Conservation (phyloP, 768 basidiomycete species). For the Lentinula lateritia region DNA sequence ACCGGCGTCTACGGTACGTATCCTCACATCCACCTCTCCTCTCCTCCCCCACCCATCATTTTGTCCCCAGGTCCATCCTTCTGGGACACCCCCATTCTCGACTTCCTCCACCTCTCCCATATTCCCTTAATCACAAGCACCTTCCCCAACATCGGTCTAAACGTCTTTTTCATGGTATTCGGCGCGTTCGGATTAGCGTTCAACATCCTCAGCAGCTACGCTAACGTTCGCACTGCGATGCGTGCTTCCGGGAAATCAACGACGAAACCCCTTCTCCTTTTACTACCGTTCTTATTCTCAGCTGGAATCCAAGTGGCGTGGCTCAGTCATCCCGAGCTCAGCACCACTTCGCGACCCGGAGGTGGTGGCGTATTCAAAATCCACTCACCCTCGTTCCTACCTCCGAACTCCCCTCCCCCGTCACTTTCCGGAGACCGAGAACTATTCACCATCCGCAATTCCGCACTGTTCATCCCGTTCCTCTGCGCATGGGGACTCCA, state of each 20-base stretch:
- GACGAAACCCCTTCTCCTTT: conserved; percentile 57
- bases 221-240: conserved; percentile 71
- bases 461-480: conserved; percentile 80
- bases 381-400: not conserved
- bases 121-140: conserved; percentile 37
- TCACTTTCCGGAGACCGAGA: not conserved
- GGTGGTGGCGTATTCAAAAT: no score
- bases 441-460: conserved; percentile 51
- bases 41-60: not conserved
- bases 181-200: conserved; percentile 62
- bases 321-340: conserved; percentile 63
- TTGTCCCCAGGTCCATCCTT: conserved; percentile 56
- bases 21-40: not conserved
- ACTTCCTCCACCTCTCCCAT: conserved; percentile 49
- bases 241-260: conserved; percentile 33
- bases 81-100: conserved; percentile 71
- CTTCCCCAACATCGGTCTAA: conserved; percentile 69
- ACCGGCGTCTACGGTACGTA: conserved; percentile 68
- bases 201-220: conserved; percentile 80
- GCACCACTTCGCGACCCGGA: no score
- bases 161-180: conserved; percentile 86
- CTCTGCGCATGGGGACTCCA: conserved; percentile 90
- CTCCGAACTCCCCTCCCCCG: not conserved
- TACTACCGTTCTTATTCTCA: conserved; percentile 76
- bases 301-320: conserved; percentile 72